These are phyloP conservation scores for Penicillium sp. DNA, from an alignment of 2,329 filamentous ascomycete species.

Conservation along the genomic window DNA sequence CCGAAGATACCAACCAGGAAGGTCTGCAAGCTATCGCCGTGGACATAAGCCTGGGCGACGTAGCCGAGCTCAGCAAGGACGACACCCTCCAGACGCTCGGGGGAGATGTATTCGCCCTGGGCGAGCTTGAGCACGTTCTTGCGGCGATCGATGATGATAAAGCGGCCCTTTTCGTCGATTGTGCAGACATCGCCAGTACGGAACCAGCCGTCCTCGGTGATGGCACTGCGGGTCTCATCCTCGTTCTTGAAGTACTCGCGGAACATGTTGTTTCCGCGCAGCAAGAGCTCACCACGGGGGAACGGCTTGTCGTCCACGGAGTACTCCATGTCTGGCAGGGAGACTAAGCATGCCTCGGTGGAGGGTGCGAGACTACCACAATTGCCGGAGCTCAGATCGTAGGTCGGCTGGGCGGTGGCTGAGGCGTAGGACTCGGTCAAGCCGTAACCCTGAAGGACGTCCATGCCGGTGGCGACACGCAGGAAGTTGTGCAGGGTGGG, in stretches of 20 bases:
- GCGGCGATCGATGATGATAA: slow-evolving; percentile 91
- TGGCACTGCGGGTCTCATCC: slow-evolving; percentile 77
- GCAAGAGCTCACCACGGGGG: slow-evolving; percentile 83
- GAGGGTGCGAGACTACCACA: slow-evolving; percentile 71
- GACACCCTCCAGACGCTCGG: slow-evolving; percentile 94
- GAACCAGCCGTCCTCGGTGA: slow-evolving; percentile 94
- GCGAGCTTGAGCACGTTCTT: slow-evolving; percentile 99
- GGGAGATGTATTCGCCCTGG: slow-evolving; percentile 97
- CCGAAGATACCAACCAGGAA: slow-evolving; percentile 84
- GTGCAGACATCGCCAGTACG: slow-evolving; percentile 88
- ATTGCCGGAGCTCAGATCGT: slow-evolving; percentile 75
- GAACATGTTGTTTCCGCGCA: slow-evolving; percentile 80
- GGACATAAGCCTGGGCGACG: slow-evolving; percentile 79
- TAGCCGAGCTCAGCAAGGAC: slow-evolving; percentile 79
- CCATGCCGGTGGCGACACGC: slow-evolving; percentile 74
- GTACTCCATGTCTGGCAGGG: slow-evolving; percentile 94
- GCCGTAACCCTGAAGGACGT: slow-evolving; percentile 85
- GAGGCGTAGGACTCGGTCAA: slow-evolving; percentile 91
- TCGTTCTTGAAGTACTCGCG: slow-evolving; percentile 85
- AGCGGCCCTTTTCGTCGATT: slow-evolving; percentile 79
- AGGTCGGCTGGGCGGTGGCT: slow-evolving; percentile 65
- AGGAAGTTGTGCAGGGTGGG: slow-evolving; percentile 86
- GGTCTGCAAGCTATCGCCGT: slow-evolving; percentile 82
- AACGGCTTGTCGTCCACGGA: slow-evolving; percentile 80
- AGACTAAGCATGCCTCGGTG: slow-evolving; percentile 75